Evolutionary conservation across 768 basidiomycete species (phyloP).

Genomic region (Suillus hirtellus): DNA sequence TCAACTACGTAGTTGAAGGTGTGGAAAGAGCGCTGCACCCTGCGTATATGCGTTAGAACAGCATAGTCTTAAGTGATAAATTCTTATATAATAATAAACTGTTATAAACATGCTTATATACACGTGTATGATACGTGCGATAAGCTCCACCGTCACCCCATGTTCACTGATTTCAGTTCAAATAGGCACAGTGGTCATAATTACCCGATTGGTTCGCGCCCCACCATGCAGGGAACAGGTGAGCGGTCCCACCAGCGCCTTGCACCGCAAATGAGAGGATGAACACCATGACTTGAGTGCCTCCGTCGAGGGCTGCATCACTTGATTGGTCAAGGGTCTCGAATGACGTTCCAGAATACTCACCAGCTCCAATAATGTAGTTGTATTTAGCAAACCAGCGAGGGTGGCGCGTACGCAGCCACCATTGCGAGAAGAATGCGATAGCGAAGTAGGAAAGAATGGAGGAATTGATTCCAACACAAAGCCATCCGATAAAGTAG

Average conservation of each 20-base stretch:
- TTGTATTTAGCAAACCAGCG: slow-evolving; percentile 71
- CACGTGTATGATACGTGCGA: background rate
- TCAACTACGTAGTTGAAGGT: background rate
- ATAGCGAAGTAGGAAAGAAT: slow-evolving; percentile 48
- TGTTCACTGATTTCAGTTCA: slow-evolving; percentile 13
- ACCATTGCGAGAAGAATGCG: slow-evolving; percentile 59
- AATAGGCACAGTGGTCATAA: slow-evolving; percentile 29
- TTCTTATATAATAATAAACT: background rate
- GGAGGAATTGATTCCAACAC: slow-evolving; percentile 56
- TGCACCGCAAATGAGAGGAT: slow-evolving; percentile 51
- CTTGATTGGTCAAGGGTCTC: slow-evolving; percentile 2
- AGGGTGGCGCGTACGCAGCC: slow-evolving; percentile 57
- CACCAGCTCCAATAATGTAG: slow-evolving; percentile 62
- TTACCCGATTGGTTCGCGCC: slow-evolving; percentile 54
- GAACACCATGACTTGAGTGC: slow-evolving; percentile 54
- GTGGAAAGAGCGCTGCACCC: background rate
- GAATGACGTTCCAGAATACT: slow-evolving; percentile 10
- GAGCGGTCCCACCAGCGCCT: slow-evolving; percentile 49
- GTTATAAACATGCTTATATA: background rate
- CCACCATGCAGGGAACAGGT: slow-evolving; percentile 59
- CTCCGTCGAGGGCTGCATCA: slow-evolving; percentile 36
- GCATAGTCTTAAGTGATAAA: background rate
- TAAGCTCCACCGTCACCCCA: background rate
- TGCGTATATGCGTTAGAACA: background rate
- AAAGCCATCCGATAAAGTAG: slow-evolving; percentile 45